A percentile compares a stretch with the other conserved stretches of the same genome.
Evolutionary conservation across 2,329 filamentous ascomycete genomes (phyloP).

Genomic region (Nemania sp.): DNA sequence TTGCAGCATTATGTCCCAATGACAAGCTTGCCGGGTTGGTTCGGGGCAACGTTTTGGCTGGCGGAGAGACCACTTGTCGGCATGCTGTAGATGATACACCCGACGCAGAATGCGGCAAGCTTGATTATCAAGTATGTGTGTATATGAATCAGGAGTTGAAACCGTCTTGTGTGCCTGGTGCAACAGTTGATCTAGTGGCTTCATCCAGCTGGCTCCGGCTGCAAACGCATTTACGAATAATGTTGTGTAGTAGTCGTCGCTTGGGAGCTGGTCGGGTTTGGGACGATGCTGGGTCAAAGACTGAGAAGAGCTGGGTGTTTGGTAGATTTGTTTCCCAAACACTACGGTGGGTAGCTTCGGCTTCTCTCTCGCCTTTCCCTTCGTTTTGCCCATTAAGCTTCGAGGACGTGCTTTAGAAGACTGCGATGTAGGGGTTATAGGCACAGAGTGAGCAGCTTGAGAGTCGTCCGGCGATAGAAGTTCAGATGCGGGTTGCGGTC

Average conservation of each 20-base stretch:
- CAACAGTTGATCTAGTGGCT: slow-evolving; percentile 71
- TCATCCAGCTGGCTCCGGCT: slow-evolving; percentile 62
- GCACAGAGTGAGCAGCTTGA: slow-evolving; percentile 27
- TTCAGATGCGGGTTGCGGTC: slow-evolving; percentile 20
- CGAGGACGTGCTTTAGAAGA: slow-evolving; percentile 35
- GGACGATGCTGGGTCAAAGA: slow-evolving; percentile 46
- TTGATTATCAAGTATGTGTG: slow-evolving; percentile 83
- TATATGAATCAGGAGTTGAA: slow-evolving; percentile 80
- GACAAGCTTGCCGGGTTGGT: slow-evolving; percentile 74
- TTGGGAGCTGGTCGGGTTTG: slow-evolving; percentile 50
- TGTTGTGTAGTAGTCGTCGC: slow-evolving; percentile 68
- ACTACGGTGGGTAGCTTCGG: slow-evolving; percentile 75
- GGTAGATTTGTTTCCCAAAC: slow-evolving; percentile 70
- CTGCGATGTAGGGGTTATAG: slow-evolving; percentile 40
- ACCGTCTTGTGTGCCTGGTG: slow-evolving; percentile 87
- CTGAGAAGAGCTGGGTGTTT: slow-evolving; percentile 51
- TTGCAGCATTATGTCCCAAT: slow-evolving; percentile 84
- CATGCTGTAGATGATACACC: slow-evolving; percentile 88
- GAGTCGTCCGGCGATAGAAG: slow-evolving; percentile 27
- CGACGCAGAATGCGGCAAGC: slow-evolving; percentile 83
- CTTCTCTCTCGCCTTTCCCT: slow-evolving; percentile 62
- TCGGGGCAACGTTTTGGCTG: slow-evolving; percentile 86
- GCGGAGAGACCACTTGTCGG: slow-evolving; percentile 88
- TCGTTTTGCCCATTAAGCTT: slow-evolving; percentile 52
- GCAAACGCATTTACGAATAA: slow-evolving; percentile 64